These are phyloP conservation scores for Fraxinus albicans DNA, from an alignment of 305 asterid species.

Conservation along the genomic window DNA sequence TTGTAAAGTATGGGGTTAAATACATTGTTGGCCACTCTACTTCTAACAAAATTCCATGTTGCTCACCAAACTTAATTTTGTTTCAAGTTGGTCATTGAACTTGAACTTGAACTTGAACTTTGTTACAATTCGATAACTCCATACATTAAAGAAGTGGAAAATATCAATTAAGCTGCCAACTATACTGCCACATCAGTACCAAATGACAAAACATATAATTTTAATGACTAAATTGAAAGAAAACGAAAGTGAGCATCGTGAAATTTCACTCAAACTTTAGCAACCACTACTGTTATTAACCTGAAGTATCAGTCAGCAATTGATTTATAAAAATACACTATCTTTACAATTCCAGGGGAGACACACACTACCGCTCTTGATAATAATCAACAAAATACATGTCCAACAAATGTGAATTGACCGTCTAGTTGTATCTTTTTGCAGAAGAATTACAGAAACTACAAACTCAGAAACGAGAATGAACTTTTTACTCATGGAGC, in stretches of 20 bases:
- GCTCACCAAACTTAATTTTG: background rate
- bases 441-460: background rate
- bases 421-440: background rate
- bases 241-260: background rate
- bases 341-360: background rate
- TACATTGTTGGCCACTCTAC: background rate
- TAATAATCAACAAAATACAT: background rate
- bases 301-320: background rate
- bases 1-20: background rate
- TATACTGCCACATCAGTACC: background rate
- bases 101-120: background rate
- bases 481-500: conserved; percentile 3
- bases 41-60: background rate
- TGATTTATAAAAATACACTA: background rate
- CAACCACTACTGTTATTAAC: background rate
- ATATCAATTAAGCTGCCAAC: background rate
- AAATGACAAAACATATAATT: background rate
- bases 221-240: background rate
- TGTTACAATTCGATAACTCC: background rate
- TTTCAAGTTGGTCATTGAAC: background rate
- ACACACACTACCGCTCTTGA: background rate
- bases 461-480: background rate
- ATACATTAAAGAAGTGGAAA: background rate
- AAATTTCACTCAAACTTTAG: background rate
- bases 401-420: background rate